Evolutionary conservation across 306 rosid genomes (phyloP), one percentile per base, ranked within the genome.

Genomic region (Castanospermum australe): DNA sequence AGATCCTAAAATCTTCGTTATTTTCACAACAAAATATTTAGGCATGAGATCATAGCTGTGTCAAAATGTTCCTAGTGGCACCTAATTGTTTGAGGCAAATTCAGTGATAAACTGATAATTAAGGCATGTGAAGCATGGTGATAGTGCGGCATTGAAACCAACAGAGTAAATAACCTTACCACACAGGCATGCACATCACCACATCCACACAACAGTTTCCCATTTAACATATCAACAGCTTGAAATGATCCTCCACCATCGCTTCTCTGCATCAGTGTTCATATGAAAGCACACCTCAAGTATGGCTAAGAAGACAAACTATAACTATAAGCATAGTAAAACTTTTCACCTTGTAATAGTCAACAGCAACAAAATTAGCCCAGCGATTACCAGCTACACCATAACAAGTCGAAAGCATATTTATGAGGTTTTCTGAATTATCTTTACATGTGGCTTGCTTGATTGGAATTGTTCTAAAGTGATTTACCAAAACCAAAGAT

Each of bases 291-390:
- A 41, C 4, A 51, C 15, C 4, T 64, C 67, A 72, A 47, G 1
- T 20, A 60, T 42, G 17, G 1, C 18, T 80, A 73, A 41, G 13
- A 71, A 25, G 20, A 36, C 14, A 21, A 15, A 10, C 17, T 5
- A 7, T n/a, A 21, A 56, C 2, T 12, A 35, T 2, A 25, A 36
- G 8, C 15, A 39, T 3, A 2, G 30, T 11, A 56, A 5, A 2
- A 57, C 6, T 12, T 51, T 44, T 2, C 55, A 86, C 89, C 89
- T 86, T 83, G 75, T 86, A 83, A 75, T 20, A 86, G 63, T 86
- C 83, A 57, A 86, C 87, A 3, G 89, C 87, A 59, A 83, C 83
- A 61, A 83, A 86, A 74, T 86, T 86, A 3, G 87, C 78, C 87
- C 89, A 82, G 7, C 85, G 84, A 8, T 79, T 77, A 71, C 78